Base-by-base conservation (phyloP, 139 green algal genomes). In the Chlamydomonas urium region DNA sequence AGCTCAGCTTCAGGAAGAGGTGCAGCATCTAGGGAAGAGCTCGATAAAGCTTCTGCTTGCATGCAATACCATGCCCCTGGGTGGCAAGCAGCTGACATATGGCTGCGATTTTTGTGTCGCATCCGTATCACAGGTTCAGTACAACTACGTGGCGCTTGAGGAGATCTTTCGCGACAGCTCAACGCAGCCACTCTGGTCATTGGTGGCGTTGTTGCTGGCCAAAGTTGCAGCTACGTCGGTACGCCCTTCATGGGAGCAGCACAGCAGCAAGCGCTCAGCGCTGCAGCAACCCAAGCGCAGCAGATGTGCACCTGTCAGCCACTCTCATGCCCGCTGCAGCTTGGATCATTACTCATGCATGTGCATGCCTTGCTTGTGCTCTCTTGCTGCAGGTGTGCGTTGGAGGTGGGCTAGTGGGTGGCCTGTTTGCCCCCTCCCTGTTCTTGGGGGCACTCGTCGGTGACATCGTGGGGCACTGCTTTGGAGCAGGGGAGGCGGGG, bases 401-500 rank as follows among this genome's bases (percentile, higher is more conserved):
- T 35, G 88, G 89, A 23, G 87, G 75, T 1, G 90, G 92, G 3
- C 80, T 95, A 6, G 89, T 97, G 48, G 94, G 75, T 82, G 94
- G 94, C 17, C 77, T 98, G 8, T 98, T 97, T 74, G 93, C 93
- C 26, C 94, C 94, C 3, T 94, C 88, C 3, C 90, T 98, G 42
- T 97, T 98, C 78, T 91, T 98, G 35, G 94, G 92, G 38, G 83
- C 85, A 24, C 58, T 83, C 31, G 78, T 86, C 32, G 75, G 75
- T 8, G 75, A 76, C 69, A 66, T 80, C 10, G 60, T 76, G 68
- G 75, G 68, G 5, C 68, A 80, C 66, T 72, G 71, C 31, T 59
- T 73, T 35, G 56, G 37, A 0, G 45, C 3, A 31, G 76, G 72
- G 5, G 75, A 85, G 62, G 69, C 72, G 17, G 81, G 85, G 58